A percentile compares a stretch with the other conserved stretches of the same genome.
These are phyloP conservation scores for Papiliotrema fonsecae DNA, from an alignment of 1,284 basidiomycete genomes.

Conservation along the genomic window DNA sequence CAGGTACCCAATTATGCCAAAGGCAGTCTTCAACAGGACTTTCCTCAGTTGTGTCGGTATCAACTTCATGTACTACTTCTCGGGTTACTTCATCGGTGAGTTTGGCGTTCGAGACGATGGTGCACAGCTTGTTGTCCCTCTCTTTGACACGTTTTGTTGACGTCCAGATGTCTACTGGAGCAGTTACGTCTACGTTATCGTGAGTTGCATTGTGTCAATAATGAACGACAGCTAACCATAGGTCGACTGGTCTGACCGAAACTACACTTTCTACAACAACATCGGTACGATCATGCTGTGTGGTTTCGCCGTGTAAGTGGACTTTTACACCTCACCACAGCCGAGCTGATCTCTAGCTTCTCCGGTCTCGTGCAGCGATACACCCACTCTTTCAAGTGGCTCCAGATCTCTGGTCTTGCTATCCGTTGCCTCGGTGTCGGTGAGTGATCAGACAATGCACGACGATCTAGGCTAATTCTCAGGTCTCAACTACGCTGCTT, in stretches of 20 bases:
- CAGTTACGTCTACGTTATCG: constrained; percentile 46
- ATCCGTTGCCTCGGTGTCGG: constrained; percentile 21
- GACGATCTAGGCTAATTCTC: background rate
- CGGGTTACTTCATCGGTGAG: constrained; percentile 38
- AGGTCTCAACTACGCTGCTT: constrained; percentile 2
- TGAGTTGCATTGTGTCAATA: constrained; percentile 16
- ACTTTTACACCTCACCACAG: too few relatives aligned
- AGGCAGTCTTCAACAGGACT: constrained; percentile 47
- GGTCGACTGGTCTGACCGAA: constrained; percentile 18
- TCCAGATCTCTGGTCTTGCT: constrained; percentile 30
- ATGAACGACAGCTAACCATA: background rate
- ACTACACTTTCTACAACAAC: constrained; percentile 38
- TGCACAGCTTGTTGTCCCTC: too few relatives aligned
- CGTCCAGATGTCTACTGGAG: constrained; percentile 46
- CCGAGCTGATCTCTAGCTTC: too few relatives aligned
- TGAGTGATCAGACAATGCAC: background rate
- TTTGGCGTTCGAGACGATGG: too few relatives aligned
- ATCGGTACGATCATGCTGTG: constrained; percentile 43
- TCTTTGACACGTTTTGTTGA: too few relatives aligned
- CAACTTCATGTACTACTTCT: constrained; percentile 46
- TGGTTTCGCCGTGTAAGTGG: constrained; percentile 41
- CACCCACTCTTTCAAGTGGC: constrained; percentile 49
- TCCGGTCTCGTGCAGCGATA: constrained; percentile 45
- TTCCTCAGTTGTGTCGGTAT: constrained; percentile 35
- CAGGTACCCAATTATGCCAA: constrained; percentile 46